phyloP scores from a whole-genome alignment of 2,329 filamentous ascomycete genomes.

The Aspergillus jensenii region DNA sequence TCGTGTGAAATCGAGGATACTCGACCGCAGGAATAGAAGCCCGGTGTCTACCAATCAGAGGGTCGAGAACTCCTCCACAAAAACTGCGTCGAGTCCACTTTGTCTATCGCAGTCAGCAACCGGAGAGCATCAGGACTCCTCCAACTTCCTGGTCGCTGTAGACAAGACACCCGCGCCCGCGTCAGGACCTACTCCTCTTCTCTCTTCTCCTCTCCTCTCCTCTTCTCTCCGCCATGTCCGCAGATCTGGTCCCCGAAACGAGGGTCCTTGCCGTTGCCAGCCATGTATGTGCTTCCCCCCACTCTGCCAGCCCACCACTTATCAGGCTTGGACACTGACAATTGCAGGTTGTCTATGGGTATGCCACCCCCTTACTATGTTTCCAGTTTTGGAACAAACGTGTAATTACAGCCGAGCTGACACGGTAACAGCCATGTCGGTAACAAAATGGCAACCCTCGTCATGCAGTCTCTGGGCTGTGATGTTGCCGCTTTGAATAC shows the following conservation, averaged over 20 bases:
- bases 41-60: conserved; percentile 2
- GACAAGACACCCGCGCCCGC: neutral
- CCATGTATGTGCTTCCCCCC: conserved; percentile 65
- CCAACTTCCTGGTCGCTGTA: neutral
- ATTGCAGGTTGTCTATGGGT: conserved; percentile 36
- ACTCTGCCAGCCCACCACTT: neutral
- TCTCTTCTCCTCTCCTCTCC: conserved; percentile 7
- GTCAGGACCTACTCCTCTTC: conserved; percentile 4
- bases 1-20: too few species aligned
- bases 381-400: neutral
- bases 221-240: conserved; percentile 26
- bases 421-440: conserved; percentile 74
- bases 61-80: conserved; percentile 3
- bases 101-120: neutral
- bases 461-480: conserved; percentile 89
- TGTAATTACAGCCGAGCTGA: neutral
- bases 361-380: conserved; percentile 14
- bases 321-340: conserved; percentile 3
- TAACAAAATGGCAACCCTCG: conserved; percentile 94
- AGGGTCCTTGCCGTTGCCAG: conserved; percentile 85
- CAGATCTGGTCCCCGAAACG: conserved; percentile 57
- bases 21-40: too few species aligned
- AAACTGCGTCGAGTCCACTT: neutral
- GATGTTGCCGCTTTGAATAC: conserved; percentile 95
- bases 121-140: neutral